Conservation (phyloP, 805 yeast species). For the Saturnispora besseyi region DNA sequence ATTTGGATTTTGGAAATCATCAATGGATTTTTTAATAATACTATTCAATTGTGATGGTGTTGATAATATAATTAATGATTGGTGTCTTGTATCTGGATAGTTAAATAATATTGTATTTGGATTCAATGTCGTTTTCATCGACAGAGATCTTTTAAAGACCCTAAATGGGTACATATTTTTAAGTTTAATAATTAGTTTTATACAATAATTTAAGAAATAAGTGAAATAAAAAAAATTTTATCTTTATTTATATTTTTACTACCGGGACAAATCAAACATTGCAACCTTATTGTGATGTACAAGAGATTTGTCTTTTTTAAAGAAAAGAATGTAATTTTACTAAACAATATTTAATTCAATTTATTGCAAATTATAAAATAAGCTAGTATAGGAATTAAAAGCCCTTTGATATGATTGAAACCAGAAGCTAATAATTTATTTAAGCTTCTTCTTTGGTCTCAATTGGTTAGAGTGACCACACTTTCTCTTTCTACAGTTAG, state of each 20-base stretch:
- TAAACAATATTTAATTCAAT: too few species aligned
- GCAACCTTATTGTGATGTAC: too few species aligned
- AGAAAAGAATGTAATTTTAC: too few species aligned
- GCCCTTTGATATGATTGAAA: background rate
- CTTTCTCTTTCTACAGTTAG: constrained; percentile 99
- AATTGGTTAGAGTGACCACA: constrained; percentile 99
- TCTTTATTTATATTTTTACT: too few species aligned
- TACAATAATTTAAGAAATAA: too few species aligned
- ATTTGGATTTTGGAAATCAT: constrained; percentile 3
- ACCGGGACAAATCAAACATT: too few species aligned
- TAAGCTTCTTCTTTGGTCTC: constrained; percentile 99
- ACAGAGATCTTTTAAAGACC: constrained; percentile 7
- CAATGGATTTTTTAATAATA: constrained; percentile 12
- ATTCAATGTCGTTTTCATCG: constrained; percentile 16
- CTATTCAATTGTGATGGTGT: constrained; percentile 24
- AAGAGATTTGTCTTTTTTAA: too few species aligned
- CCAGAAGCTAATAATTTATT: constrained; percentile 40
- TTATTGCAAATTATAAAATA: background rate
- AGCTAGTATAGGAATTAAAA: background rate
- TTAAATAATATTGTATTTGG: constrained; percentile 11
- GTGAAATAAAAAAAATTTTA: too few species aligned
- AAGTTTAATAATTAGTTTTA: too few species aligned
- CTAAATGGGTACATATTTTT: constrained; percentile 1
- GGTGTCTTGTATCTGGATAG: constrained; percentile 9
- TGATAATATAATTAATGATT: constrained; percentile 21